Evolutionary conservation across 768 basidiomycete species (phyloP).

Genomic region (Tephrocybe sp.): DNA sequence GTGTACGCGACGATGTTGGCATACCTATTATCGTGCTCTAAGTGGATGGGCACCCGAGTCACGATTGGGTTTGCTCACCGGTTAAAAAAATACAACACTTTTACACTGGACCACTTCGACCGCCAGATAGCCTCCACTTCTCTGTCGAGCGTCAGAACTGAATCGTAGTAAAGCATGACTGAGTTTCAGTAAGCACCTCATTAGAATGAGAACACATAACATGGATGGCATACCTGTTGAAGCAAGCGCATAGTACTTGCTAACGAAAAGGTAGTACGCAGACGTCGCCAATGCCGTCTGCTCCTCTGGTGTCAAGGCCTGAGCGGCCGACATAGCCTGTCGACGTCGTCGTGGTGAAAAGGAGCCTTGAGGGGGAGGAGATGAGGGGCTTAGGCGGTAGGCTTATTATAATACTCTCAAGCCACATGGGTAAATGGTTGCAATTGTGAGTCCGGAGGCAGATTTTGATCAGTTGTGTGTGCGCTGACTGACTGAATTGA

Average conservation of each 20-base stretch:
- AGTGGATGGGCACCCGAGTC: neutral
- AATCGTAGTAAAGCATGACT: conserved; percentile 16
- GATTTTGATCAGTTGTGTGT: too few species aligned
- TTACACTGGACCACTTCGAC: conserved; percentile 14
- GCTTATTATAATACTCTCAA: too few species aligned
- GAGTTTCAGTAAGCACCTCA: neutral
- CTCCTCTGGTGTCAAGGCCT: conserved; percentile 6
- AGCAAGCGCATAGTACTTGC: conserved; percentile 14
- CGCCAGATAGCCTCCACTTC: conserved; percentile 13
- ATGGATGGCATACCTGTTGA: conserved; percentile 1
- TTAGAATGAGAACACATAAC: too few species aligned
- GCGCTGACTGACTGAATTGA: too few species aligned
- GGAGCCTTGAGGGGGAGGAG: too few species aligned
- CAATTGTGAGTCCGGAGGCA: too few species aligned
- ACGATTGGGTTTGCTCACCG: neutral
- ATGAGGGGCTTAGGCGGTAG: too few species aligned
- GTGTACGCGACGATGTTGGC: conserved; percentile 9
- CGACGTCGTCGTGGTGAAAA: too few species aligned
- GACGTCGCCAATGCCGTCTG: conserved; percentile 6
- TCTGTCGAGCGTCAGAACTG: conserved; percentile 11
- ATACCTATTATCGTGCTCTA: neutral
- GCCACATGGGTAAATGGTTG: too few species aligned
- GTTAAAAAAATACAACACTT: conserved; percentile 14
- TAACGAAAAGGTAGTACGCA: conserved; percentile 10
- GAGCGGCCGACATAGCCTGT: conserved; percentile 4